A percentile compares a stretch with the other conserved stretches of the same genome.
Evolutionary conservation across 768 basidiomycete genomes (phyloP).

Genomic region (Collybia sp.): DNA sequence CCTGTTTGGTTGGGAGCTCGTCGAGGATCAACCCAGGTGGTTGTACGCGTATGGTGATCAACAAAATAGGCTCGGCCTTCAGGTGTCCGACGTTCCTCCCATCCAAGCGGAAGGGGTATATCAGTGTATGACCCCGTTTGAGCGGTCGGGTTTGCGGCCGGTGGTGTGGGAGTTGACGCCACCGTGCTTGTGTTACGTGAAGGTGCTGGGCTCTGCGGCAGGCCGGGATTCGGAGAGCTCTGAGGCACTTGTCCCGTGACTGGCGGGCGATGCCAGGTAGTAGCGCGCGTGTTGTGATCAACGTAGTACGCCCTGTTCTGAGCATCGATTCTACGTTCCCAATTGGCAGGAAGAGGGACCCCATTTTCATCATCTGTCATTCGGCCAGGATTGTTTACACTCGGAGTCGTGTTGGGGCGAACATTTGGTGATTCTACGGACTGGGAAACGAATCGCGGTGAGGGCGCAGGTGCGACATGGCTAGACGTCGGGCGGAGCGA

Average conservation of each 20-base stretch:
- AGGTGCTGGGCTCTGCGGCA: slow-evolving; percentile 18
- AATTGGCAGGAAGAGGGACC: slow-evolving; percentile 66
- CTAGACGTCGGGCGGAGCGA: slow-evolving; percentile 21
- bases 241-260: slow-evolving; percentile 18
- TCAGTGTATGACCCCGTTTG: slow-evolving; percentile 44
- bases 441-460: slow-evolving; percentile 15
- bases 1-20: slow-evolving; percentile 43
- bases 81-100: slow-evolving; percentile 90
- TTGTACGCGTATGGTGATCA: slow-evolving; percentile 78
- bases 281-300: slow-evolving; percentile 78
- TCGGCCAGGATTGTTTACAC: slow-evolving; percentile 18
- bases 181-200: slow-evolving; percentile 20
- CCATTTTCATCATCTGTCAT: slow-evolving; percentile 53
- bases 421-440: slow-evolving; percentile 9
- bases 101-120: slow-evolving; percentile 79
- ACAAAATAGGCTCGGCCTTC: slow-evolving; percentile 73
- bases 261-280: slow-evolving; percentile 71
- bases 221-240: slow-evolving; percentile 16
- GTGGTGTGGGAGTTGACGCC: slow-evolving; percentile 14
- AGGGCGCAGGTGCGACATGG: slow-evolving; percentile 15
- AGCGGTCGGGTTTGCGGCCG: slow-evolving; percentile 16
- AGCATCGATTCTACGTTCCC: slow-evolving; percentile 77
- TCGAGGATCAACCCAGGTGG: slow-evolving; percentile 90
- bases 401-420: slow-evolving; percentile 7
- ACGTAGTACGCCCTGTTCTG: slow-evolving; percentile 80